A percentile compares a stretch with the other conserved stretches of the same genome.
Conservation (phyloP, 2,329 filamentous ascomycete genomes). For the Fusarium compactum region DNA sequence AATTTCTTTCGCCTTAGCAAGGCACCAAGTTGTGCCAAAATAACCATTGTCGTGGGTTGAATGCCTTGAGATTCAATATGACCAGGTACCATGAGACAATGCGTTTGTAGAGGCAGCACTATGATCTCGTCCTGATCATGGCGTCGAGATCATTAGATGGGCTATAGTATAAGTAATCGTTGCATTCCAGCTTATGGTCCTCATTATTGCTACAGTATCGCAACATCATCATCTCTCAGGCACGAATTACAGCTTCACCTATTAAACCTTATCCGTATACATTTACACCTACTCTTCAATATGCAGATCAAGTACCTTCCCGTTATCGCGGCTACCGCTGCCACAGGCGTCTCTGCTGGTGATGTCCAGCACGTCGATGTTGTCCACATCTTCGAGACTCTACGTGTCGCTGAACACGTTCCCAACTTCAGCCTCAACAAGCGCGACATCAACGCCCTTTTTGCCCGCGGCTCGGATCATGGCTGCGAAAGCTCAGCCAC, state of each 20-base stretch:
- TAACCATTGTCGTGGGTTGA: neutral
- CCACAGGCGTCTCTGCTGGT: slow-evolving; percentile 5
- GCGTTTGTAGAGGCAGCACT: neutral
- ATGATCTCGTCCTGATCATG: neutral
- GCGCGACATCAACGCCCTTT: slow-evolving; percentile 22
- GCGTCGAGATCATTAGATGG: neutral
- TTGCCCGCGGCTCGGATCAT: slow-evolving; percentile 1
- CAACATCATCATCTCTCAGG: neutral
- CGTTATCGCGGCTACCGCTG: slow-evolving; percentile 22
- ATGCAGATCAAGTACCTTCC: slow-evolving; percentile 31
- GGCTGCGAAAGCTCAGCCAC: slow-evolving; percentile 20
- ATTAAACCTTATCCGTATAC: no score
- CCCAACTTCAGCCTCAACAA: slow-evolving; percentile 26
- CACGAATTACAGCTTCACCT: no score
- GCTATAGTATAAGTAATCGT: neutral
- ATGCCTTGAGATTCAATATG: neutral
- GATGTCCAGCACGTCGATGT: slow-evolving; percentile 23
- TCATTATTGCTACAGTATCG: neutral
- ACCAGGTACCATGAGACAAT: no score
- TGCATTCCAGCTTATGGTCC: neutral
- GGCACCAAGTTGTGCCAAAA: no score
- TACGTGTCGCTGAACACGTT: slow-evolving; percentile 17
- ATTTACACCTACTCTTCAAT: neutral
- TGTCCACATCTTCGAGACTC: slow-evolving; percentile 30
- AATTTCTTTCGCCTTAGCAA: neutral